Conservation (phyloP, 2,329 filamentous ascomycete species). For the Monascus ruber region DNA sequence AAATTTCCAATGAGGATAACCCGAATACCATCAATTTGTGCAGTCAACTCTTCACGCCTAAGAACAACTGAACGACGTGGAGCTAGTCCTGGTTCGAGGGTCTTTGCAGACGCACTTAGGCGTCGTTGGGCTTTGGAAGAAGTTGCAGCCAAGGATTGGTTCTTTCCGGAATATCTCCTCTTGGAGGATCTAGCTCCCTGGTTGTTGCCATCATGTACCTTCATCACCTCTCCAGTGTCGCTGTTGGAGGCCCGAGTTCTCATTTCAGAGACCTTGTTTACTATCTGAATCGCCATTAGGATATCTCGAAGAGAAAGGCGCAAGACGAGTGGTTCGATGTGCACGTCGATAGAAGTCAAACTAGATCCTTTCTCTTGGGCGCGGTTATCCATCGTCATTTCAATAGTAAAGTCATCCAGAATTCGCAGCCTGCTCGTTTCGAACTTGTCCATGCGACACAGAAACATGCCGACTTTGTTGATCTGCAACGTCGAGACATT, state of each 20-base stretch:
- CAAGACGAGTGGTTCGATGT: constrained; percentile 83
- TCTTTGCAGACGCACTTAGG: constrained; percentile 32
- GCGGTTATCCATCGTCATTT: constrained; percentile 72
- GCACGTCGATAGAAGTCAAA: constrained; percentile 68
- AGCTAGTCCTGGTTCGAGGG: constrained; percentile 25
- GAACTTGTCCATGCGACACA: constrained; percentile 97
- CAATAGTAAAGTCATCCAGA: constrained; percentile 89
- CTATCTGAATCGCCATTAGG: constrained; percentile 80
- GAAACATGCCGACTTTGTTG: constrained; percentile 91
- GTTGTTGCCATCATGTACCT: constrained; percentile 34
- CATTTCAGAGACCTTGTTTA: constrained; percentile 80
- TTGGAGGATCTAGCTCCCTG: constrained; percentile 29
- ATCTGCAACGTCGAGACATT: constrained; percentile 89
- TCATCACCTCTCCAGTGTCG: constrained; percentile 43
- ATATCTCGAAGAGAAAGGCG: constrained; percentile 90
- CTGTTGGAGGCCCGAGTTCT: constrained; percentile 43
- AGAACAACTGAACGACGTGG: constrained; percentile 41
- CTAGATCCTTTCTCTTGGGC: constrained; percentile 48
- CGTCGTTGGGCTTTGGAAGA: constrained; percentile 33
- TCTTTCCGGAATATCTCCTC: constrained; percentile 36
- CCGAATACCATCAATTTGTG: constrained; percentile 75
- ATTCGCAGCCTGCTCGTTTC: constrained; percentile 83
- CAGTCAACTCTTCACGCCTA: constrained; percentile 69
- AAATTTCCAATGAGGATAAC: constrained; percentile 90
- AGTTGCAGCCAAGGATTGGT: constrained; percentile 31